Percentiles rank a stretch among this genome's conserved stretches.
Conservation (phyloP, 495 filamentous ascomycete species). For the Aspergillus leporis region DNA sequence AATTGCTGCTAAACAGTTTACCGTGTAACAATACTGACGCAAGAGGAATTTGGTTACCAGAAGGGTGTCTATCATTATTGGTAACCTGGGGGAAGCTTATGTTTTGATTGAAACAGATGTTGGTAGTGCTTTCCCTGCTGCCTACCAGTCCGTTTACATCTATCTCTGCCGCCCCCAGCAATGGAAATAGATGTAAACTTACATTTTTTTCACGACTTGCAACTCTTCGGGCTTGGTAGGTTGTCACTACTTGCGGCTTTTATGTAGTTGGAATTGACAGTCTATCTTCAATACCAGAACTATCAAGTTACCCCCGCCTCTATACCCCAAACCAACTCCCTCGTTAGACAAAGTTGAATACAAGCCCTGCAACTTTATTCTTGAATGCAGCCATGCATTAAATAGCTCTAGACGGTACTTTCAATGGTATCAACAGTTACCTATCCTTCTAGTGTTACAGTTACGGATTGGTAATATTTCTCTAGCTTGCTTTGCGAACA, state of each 20-base stretch:
- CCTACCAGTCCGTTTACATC: constrained; percentile 22
- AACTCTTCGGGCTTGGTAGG: constrained; percentile 34
- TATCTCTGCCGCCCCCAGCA: constrained; percentile 21
- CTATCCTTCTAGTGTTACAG: constrained; percentile 11
- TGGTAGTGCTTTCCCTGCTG: constrained; percentile 31
- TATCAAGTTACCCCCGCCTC: constrained; percentile 31
- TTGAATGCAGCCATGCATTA: constrained; percentile 32
- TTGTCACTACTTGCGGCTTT: constrained; percentile 7
- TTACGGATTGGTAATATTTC: constrained; percentile 22
- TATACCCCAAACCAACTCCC: constrained; percentile 29
- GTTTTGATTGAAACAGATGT: constrained; percentile 31
- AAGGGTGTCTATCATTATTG: constrained; percentile 31
- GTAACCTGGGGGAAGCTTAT: constrained; percentile 32
- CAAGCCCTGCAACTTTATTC: constrained; percentile 35
- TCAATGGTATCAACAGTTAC: constrained; percentile 26
- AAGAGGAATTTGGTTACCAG: constrained; percentile 27
- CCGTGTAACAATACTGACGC: too few species aligned
- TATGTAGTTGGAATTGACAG: constrained; percentile 10
- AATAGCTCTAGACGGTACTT: constrained; percentile 32
- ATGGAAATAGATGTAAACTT: constrained; percentile 33
- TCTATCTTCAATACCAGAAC: constrained; percentile 20
- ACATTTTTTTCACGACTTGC: constrained; percentile 35
- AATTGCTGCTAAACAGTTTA: too few species aligned
- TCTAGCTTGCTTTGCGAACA: constrained; percentile 32
- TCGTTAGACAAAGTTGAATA: constrained; percentile 29